Evolutionary conservation across 306 rosid genomes (phyloP).

Genomic region (Argentina anserina): DNA sequence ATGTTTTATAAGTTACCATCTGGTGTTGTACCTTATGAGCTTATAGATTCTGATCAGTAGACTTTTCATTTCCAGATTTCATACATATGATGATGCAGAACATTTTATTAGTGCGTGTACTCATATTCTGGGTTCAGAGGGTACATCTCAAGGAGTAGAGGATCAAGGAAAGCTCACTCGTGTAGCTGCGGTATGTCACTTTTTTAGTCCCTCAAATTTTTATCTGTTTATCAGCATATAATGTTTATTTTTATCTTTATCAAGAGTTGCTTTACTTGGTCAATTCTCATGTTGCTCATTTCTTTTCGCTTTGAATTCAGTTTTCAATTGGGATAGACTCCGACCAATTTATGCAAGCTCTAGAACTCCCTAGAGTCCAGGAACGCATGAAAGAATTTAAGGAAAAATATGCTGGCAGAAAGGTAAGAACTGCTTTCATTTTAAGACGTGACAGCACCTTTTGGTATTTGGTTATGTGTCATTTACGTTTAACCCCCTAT

Average conservation of each 20-base stretch:
- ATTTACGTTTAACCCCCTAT: background rate
- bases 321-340: conserved; percentile 96
- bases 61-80: conserved; percentile 56
- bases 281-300: conserved; percentile 30
- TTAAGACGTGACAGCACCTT: background rate
- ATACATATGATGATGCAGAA: conserved; percentile 92
- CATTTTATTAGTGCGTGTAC: conserved; percentile 98
- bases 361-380: conserved; percentile 82
- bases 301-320: conserved; percentile 45
- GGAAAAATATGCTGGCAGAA: conserved; percentile 85
- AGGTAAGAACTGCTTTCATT: conserved; percentile 42
- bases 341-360: conserved; percentile 69
- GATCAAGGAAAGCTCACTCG: conserved; percentile 96
- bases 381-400: conserved; percentile 72
- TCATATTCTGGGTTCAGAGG: conserved; percentile 88
- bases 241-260: conserved; percentile 15
- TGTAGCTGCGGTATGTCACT: conserved; percentile 76
- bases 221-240: conserved; percentile 18
- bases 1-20: background rate
- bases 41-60: conserved; percentile 1
- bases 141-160: conserved; percentile 96
- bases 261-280: conserved; percentile 18
- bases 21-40: conserved; percentile 8
- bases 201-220: conserved; percentile 20
- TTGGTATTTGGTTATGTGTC: background rate